Evolutionary conservation across 306 rosid genomes (phyloP).

Genomic region (Medicago ruthenica): DNA sequence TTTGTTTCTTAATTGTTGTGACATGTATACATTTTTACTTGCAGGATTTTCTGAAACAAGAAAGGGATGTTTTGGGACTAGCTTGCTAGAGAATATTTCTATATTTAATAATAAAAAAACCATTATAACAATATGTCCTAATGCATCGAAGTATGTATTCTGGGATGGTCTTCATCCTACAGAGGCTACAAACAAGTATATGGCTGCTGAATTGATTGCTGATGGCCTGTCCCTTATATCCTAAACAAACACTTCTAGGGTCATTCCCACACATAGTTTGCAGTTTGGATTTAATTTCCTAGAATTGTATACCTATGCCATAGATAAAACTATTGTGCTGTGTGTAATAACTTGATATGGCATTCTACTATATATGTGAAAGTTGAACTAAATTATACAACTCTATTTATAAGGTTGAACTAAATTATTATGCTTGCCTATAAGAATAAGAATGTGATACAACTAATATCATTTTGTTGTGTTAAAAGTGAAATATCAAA

Average conservation of each 20-base stretch:
- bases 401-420: too few relatives aligned
- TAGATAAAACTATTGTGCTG: too few relatives aligned
- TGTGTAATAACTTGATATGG: too few relatives aligned
- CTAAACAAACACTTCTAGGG: background rate
- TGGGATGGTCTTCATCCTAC: slow-evolving; percentile 87
- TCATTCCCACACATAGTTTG: too few relatives aligned
- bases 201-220: slow-evolving; percentile 50
- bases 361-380: too few relatives aligned
- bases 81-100: slow-evolving; percentile 62
- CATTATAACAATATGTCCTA: slow-evolving; percentile 59
- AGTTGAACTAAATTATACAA: too few relatives aligned
- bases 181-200: slow-evolving; percentile 59
- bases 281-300: too few relatives aligned
- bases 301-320: too few relatives aligned
- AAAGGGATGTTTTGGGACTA: slow-evolving; percentile 73
- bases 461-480: too few relatives aligned
- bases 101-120: slow-evolving; percentile 59
- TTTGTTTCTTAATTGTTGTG: background rate
- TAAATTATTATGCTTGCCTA: too few relatives aligned
- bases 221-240: background rate
- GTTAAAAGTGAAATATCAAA: too few relatives aligned
- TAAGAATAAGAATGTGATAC: too few relatives aligned
- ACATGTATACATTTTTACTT: background rate
- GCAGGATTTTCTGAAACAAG: slow-evolving; percentile 74
- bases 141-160: slow-evolving; percentile 75